Evolutionary conservation across 2,329 filamentous ascomycete genomes (phyloP).

Genomic region (Verticillium tricorpus): DNA sequence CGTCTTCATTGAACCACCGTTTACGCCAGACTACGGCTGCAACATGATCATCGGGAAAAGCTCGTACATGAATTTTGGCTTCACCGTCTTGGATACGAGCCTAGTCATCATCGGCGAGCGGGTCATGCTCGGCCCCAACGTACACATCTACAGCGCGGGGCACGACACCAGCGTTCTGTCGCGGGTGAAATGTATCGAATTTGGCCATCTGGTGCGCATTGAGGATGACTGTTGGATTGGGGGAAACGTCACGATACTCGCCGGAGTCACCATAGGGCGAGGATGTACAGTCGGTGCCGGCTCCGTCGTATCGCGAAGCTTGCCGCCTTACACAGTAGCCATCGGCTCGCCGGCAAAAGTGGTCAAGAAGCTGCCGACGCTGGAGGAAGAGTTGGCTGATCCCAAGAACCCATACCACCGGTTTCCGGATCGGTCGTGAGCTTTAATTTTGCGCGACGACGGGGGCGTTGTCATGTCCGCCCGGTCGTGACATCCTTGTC

Average conservation of each 20-base stretch:
- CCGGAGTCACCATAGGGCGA: slow-evolving; percentile 33
- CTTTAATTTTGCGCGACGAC: not conserved
- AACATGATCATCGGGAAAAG: slow-evolving; percentile 53
- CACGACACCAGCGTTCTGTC: slow-evolving; percentile 46
- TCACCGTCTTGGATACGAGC: slow-evolving; percentile 46
- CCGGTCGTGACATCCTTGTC: too few relatives aligned
- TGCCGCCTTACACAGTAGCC: slow-evolving; percentile 29
- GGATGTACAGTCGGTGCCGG: slow-evolving; percentile 35
- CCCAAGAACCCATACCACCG: slow-evolving; percentile 6
- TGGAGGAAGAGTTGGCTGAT: slow-evolving; percentile 8
- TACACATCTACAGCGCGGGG: slow-evolving; percentile 46
- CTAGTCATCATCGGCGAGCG: slow-evolving; percentile 47
- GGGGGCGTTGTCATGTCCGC: too few relatives aligned
- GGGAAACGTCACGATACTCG: slow-evolving; percentile 37
- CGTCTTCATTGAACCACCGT: slow-evolving; percentile 50
- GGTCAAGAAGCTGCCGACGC: slow-evolving; percentile 15
- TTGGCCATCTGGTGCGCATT: slow-evolving; percentile 40
- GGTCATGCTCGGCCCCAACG: slow-evolving; percentile 47
- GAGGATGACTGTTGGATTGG: slow-evolving; percentile 45
- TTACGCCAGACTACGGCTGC: slow-evolving; percentile 57
- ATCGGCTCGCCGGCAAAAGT: slow-evolving; percentile 31
- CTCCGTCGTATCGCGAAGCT: slow-evolving; percentile 31
- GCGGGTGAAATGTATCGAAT: slow-evolving; percentile 42
- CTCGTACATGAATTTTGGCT: slow-evolving; percentile 53
- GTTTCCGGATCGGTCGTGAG: not conserved